A percentile compares a stretch with the other conserved stretches of the same genome.
phyloP scores from a whole-genome alignment of 495 filamentous ascomycete genomes.

The Talaromyces wortmannii region DNA sequence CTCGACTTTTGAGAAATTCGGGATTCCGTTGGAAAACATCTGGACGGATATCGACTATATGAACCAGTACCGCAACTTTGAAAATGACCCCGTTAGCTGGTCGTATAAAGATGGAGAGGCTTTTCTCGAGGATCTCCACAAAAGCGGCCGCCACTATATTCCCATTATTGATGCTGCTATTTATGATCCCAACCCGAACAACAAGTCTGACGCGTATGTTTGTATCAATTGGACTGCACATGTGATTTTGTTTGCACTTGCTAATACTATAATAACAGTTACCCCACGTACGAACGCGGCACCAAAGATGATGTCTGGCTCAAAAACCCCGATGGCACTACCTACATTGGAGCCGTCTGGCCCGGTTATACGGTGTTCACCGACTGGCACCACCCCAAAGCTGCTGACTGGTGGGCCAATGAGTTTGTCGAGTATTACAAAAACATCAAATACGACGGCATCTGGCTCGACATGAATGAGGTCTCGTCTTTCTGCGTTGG shows the following conservation, averaged over 20 bases:
- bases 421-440: conserved; percentile 55
- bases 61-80: conserved; percentile 52
- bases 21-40: conserved; percentile 59
- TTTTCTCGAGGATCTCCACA: conserved; percentile 61
- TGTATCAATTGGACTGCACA: not conserved
- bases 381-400: conserved; percentile 52
- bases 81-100: conserved; percentile 45
- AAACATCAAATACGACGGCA: conserved; percentile 51
- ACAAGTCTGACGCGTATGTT: conserved; percentile 56
- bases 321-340: conserved; percentile 53
- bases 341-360: conserved; percentile 61
- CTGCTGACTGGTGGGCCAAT: conserved; percentile 64
- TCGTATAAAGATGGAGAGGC: conserved; percentile 41
- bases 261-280: conserved; percentile 14
- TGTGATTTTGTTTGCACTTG: not conserved
- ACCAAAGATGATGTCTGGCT: conserved; percentile 55
- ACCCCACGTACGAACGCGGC: conserved; percentile 62
- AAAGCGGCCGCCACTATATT: conserved; percentile 64
- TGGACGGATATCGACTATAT: conserved; percentile 64
- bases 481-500: conserved; percentile 78
- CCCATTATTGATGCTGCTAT: conserved; percentile 83
- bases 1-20: conserved; percentile 49
- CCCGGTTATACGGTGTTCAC: conserved; percentile 60
- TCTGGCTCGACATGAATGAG: conserved; percentile 62
- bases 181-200: conserved; percentile 67